A percentile compares a stretch with the other conserved stretches of the same genome.
Evolutionary conservation across 805 yeast genomes (phyloP).

Genomic region (Kodamaea kaohsiungensis): DNA sequence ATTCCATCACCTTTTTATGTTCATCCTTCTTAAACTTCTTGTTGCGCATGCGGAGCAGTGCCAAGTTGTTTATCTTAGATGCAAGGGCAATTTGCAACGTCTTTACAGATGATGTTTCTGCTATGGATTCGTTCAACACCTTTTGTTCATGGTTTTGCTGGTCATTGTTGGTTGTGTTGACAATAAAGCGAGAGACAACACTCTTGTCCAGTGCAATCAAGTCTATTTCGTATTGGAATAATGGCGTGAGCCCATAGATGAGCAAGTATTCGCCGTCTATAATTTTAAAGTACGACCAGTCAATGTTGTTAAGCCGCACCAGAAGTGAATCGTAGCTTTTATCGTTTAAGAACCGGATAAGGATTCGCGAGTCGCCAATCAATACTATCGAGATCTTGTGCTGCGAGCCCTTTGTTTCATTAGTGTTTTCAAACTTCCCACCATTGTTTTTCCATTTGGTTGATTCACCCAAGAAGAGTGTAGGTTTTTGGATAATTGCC

Average conservation of each 20-base stretch:
- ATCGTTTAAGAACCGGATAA: slow-evolving; percentile 23
- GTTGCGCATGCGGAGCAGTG: slow-evolving; percentile 22
- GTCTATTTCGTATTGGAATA: slow-evolving; percentile 38
- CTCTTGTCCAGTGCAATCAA: slow-evolving; percentile 15
- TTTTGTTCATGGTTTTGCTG: slow-evolving; percentile 11
- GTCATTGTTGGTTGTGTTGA: slow-evolving; percentile 30
- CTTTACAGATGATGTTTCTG: slow-evolving; percentile 26
- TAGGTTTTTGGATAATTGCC: slow-evolving; percentile 28
- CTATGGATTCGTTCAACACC: slow-evolving; percentile 26
- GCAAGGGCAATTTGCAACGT: slow-evolving; percentile 36
- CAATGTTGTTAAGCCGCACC: slow-evolving; percentile 24
- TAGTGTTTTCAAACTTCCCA: slow-evolving; percentile 15
- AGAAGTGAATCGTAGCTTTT: background rate
- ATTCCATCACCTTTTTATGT: slow-evolving; percentile 33
- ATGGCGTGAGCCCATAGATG: slow-evolving; percentile 39
- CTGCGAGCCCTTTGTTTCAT: background rate
- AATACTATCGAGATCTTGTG: slow-evolving; percentile 22
- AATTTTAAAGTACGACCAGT: slow-evolving; percentile 33
- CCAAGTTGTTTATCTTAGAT: slow-evolving; percentile 30
- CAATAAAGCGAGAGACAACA: slow-evolving; percentile 23
- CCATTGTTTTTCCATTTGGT: slow-evolving; percentile 27
- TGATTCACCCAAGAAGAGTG: slow-evolving; percentile 31
- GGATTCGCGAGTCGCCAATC: slow-evolving; percentile 33
- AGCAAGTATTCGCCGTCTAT: slow-evolving; percentile 21
- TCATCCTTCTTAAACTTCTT: slow-evolving; percentile 41